Percentiles rank a stretch among this genome's conserved stretches.
These are phyloP conservation scores for Papiliotrema fonsecae DNA, from an alignment of 1,284 basidiomycete genomes.

Conservation along the genomic window DNA sequence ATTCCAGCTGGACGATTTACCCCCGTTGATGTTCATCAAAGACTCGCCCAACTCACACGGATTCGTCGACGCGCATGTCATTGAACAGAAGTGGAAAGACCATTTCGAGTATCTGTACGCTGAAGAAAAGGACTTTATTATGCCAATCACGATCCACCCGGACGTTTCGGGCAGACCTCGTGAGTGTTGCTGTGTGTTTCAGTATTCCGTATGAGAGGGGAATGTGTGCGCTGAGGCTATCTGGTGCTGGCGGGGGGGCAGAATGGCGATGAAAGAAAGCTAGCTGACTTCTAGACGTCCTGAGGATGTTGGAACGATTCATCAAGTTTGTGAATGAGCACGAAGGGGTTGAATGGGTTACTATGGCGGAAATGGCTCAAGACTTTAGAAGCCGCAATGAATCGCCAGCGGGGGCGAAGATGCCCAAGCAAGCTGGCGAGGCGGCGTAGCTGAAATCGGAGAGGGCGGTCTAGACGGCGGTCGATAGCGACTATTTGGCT, in stretches of 20 bases:
- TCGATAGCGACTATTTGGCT: too few relatives aligned
- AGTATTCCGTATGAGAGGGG: too few relatives aligned
- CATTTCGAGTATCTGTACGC: slow-evolving; percentile 63
- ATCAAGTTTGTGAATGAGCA: slow-evolving; percentile 74
- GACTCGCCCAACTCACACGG: slow-evolving; percentile 62
- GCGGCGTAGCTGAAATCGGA: too few relatives aligned
- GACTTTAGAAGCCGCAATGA: slow-evolving; percentile 27
- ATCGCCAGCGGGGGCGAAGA: slow-evolving; percentile 25
- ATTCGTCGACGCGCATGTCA: slow-evolving; percentile 64
- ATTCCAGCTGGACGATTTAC: slow-evolving; percentile 57
- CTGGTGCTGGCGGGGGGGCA: too few relatives aligned
- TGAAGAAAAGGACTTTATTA: slow-evolving; percentile 60
- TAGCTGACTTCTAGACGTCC: slow-evolving; percentile 50
- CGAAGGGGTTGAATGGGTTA: slow-evolving; percentile 66
- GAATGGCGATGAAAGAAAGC: too few relatives aligned
- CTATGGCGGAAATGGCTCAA: slow-evolving; percentile 52
- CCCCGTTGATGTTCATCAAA: slow-evolving; percentile 73
- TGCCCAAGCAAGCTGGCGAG: too few relatives aligned
- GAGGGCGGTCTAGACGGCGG: too few relatives aligned
- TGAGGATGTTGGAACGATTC: slow-evolving; percentile 73
- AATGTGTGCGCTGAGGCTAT: too few relatives aligned
- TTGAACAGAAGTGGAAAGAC: slow-evolving; percentile 73
- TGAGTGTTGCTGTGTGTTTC: slow-evolving; percentile 20
- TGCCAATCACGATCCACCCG: slow-evolving; percentile 71
- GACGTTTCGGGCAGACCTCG: slow-evolving; percentile 58